Conservation (phyloP, 1,139 yeast species). For the Sugiyamaella neomexicana region DNA sequence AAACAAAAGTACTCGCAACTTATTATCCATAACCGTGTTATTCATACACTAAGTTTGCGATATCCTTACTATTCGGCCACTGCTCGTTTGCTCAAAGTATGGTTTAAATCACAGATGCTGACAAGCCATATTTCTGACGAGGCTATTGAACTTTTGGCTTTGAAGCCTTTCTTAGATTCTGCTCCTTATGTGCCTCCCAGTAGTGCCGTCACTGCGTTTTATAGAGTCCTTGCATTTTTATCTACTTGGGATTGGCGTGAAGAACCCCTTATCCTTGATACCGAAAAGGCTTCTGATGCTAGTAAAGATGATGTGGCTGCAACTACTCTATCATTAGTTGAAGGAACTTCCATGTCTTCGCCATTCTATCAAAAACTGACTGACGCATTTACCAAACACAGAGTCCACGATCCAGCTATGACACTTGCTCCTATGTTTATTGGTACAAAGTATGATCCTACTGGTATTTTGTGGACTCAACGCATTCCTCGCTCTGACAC, state of each 20-base stretch:
- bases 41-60: slow-evolving; percentile 68
- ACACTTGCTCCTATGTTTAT: slow-evolving; percentile 76
- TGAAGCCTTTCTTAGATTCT: slow-evolving; percentile 83
- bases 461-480: slow-evolving; percentile 83
- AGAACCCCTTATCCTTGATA: slow-evolving; percentile 75
- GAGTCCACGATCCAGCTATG: slow-evolving; percentile 77
- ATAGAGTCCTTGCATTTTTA: slow-evolving; percentile 68
- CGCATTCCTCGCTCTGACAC: slow-evolving; percentile 59
- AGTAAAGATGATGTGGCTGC: slow-evolving; percentile 42
- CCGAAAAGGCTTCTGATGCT: slow-evolving; percentile 52
- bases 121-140: slow-evolving; percentile 73
- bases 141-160: slow-evolving; percentile 74
- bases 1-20: slow-evolving; percentile 64
- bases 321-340: slow-evolving; percentile 29
- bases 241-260: slow-evolving; percentile 95
- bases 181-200: slow-evolving; percentile 80
- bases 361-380: slow-evolving; percentile 63
- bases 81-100: slow-evolving; percentile 78
- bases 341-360: slow-evolving; percentile 63
- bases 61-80: slow-evolving; percentile 77
- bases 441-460: slow-evolving; percentile 76
- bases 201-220: slow-evolving; percentile 76
- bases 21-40: slow-evolving; percentile 79
- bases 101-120: slow-evolving; percentile 64
- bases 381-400: slow-evolving; percentile 61